phyloP scores from a whole-genome alignment of 225 moss, liverwort and hornwort species.

The Antitrichia curtipendula region DNA sequence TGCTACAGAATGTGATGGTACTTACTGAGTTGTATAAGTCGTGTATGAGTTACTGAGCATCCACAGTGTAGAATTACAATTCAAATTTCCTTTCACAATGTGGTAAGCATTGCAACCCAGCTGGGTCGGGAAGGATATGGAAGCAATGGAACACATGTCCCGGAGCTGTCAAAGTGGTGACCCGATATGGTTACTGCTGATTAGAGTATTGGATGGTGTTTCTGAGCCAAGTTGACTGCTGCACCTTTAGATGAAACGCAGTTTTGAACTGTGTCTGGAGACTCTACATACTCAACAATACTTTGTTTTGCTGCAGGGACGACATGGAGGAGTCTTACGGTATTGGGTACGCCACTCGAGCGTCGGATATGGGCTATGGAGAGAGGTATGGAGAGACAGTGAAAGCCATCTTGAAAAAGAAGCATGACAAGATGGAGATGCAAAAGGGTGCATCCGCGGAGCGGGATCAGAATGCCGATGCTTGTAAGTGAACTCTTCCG shows the following conservation, averaged over 20 bases:
- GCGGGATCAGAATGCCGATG: slow-evolving; percentile 19
- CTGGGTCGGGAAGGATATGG: neutral
- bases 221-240: neutral
- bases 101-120: neutral
- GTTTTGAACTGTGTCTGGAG: neutral
- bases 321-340: slow-evolving; percentile 40
- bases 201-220: neutral
- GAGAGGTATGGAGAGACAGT: slow-evolving; percentile 42
- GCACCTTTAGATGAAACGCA: neutral
- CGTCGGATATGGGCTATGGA: slow-evolving; percentile 40
- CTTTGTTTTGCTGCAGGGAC: slow-evolving; percentile 5
- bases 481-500: neutral
- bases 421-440: neutral
- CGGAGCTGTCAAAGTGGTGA: neutral
- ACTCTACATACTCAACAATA: neutral
- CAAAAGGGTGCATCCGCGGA: slow-evolving; percentile 17
- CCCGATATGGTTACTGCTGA: neutral
- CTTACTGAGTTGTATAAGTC: neutral
- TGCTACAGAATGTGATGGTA: neutral
- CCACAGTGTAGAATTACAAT: too few species aligned
- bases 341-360: slow-evolving; percentile 30
- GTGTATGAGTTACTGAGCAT: neutral
- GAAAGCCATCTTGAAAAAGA: slow-evolving; percentile 26
- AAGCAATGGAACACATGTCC: neutral
- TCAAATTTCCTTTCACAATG: neutral